Base-by-base conservation (phyloP, 805 yeast genomes). In the Cyberlindnera subsufficiens region DNA sequence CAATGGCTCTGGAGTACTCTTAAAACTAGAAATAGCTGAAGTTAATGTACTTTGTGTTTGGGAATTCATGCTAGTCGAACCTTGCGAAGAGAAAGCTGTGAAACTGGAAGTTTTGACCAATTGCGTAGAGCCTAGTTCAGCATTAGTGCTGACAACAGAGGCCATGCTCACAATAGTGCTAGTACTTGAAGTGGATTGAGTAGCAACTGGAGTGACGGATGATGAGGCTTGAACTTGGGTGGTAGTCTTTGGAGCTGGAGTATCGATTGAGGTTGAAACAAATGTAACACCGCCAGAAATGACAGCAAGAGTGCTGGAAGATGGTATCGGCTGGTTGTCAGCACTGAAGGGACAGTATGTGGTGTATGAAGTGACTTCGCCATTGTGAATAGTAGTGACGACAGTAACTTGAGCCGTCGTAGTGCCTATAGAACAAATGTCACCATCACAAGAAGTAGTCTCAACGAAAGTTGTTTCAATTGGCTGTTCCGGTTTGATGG, bases 261-360 rank as follows among this genome's bases (percentile, higher is more conserved):
- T 14, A 2, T 6, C 29, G 14, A 22, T n/a, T 14, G 19, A 8
- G 17, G 29, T 20, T 6, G 22, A 11, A 16, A 14, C 5, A 6
- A 6, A n/a, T 32, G 34, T 6, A 32, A 18, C 18, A 10, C 19
- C 19, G 17, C 11, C 19, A 32, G 35, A 6, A 10, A 20, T 32
- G 35, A 32, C 19, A 32, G 35, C 35, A 32, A n/a, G n/a, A n/a
- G n/a, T n/a, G n/a, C n/a, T n/a, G n/a, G n/a, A 34, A 30, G 32
- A 32, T 30, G 19, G 31, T 34, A 15, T 42, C 31, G 2, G 38
- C 19, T 31, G 9, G 37, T 19, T 19, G 29, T 19, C 27, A 13
- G 7, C 27, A 17, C 22, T 45, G 71, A 44, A 70, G 65, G 59
- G 63, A 66, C 7, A 71, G 64, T 17, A 70, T 65, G 58, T 63